Evolutionary conservation across 2,329 filamentous ascomycete genomes (phyloP).

Genomic region (Diaporthe sp.): DNA sequence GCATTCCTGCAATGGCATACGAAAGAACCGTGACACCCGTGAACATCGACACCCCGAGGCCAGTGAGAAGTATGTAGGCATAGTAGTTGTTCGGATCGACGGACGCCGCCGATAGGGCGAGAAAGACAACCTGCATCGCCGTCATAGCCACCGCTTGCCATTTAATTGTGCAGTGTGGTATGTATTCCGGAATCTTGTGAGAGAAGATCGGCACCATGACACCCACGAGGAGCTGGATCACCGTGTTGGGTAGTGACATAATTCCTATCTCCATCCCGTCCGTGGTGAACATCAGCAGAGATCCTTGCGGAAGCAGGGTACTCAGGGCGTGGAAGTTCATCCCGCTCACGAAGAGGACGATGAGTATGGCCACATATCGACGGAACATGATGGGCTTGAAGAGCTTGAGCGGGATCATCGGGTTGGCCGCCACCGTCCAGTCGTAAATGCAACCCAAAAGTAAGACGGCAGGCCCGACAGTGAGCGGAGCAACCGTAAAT

Average conservation of each 20-base stretch:
- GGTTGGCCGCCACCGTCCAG: conserved; percentile 22
- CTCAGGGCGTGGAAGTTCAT: conserved; percentile 27
- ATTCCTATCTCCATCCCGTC: conserved; percentile 23
- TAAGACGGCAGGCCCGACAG: not conserved
- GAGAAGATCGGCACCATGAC: not conserved
- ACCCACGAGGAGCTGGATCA: conserved; percentile 3
- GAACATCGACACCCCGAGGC: conserved; percentile 23
- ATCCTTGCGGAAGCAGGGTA: conserved; percentile 1
- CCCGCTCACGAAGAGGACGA: conserved; percentile 18
- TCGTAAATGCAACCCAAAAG: conserved; percentile 15
- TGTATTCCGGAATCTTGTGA: conserved; percentile 18
- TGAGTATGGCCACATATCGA: conserved; percentile 18
- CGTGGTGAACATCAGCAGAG: conserved; percentile 17
- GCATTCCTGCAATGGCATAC: conserved; percentile 25
- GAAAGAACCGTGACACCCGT: conserved; percentile 17
- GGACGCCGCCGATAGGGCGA: conserved; percentile 14
- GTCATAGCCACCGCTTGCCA: conserved; percentile 20
- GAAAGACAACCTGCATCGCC: conserved; percentile 23
- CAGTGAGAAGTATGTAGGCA: conserved; percentile 23
- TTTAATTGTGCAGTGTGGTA: conserved; percentile 23
- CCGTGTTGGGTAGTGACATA: conserved; percentile 10
- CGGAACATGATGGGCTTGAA: conserved; percentile 26
- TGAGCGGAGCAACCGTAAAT: not conserved
- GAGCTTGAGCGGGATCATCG: conserved; percentile 22
- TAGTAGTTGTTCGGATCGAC: conserved; percentile 24